phyloP scores from a whole-genome alignment of 768 basidiomycete genomes.

The Termitomyces eurrhizus region DNA sequence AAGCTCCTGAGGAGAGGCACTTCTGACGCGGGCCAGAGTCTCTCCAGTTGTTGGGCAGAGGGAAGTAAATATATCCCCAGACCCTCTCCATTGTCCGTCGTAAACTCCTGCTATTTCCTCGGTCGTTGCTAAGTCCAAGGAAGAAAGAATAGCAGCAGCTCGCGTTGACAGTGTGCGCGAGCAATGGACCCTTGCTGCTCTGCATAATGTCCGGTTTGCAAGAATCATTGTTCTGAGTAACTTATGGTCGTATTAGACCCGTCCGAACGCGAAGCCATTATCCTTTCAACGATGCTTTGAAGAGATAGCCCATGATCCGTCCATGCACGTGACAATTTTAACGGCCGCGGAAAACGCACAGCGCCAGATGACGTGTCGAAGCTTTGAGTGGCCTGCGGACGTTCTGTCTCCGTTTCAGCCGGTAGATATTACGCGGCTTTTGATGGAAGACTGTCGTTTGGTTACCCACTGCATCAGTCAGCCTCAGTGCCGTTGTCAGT shows the following conservation, averaged over 20 bases:
- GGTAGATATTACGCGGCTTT: neutral
- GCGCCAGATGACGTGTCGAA: too few relatives aligned
- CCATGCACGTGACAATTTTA: neutral
- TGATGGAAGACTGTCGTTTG: neutral
- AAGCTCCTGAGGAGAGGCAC: conserved; percentile 73
- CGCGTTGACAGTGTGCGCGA: conserved; percentile 60
- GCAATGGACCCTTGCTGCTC: conserved; percentile 13
- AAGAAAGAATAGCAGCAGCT: conserved; percentile 62
- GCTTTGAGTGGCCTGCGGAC: neutral
- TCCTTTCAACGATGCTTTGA: neutral
- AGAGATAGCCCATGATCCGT: neutral
- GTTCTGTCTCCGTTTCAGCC: neutral
- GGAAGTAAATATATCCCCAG: conserved; percentile 66
- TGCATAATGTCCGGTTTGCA: conserved; percentile 21
- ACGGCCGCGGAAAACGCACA: neutral
- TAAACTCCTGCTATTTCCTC: conserved; percentile 71
- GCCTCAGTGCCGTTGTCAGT: neutral
- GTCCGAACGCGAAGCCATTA: neutral
- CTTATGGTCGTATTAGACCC: conserved; percentile 3
- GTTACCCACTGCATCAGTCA: neutral
- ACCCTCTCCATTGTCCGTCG: conserved; percentile 78
- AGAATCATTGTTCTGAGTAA: conserved; percentile 20
- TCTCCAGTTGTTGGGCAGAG: conserved; percentile 88
- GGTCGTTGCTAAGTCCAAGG: conserved; percentile 56
- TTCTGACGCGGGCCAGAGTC: conserved; percentile 67